Base-by-base conservation (phyloP, 257 asterid genomes). In the Scutellaria baicalensis region DNA sequence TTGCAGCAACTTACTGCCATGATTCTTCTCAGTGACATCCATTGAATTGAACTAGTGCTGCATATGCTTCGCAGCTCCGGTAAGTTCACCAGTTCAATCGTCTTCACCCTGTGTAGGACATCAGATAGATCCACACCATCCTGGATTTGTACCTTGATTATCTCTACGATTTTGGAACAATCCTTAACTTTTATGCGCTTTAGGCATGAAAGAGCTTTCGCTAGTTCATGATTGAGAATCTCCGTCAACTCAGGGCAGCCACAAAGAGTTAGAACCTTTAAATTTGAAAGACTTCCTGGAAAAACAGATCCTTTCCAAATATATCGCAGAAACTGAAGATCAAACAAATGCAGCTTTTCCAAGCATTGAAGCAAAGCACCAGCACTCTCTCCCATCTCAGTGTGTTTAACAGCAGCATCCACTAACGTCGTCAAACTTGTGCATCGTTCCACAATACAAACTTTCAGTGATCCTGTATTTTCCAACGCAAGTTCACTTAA, bases 51-150 rank as follows among this genome's bases (percentile, higher is more conserved):
- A 3, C 18, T 10, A 38, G 4, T 38, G 7, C 5, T 59, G 64
- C 73, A 58, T 36, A 74, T 58, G 56, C 64, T 39, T 39, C 27
- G n/a, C 16, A 66, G 39, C 49, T 31, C 2, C 17, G 73, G 64
- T 64, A 74, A 74, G 73, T 74, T 59, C 14, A 66, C 62, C 59
- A 54, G 5, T 38, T 73, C 68, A 11, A 66, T 9, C 3, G 57
- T 47, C 62, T 33, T 51, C 61, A 73, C 31, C 23, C 65, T 73
- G 8, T 21, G 42, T 7, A 73, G 55, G 18, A 65, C 45, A 58
- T 45, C 9, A 3, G 68, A 57, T 14, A 12, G 12, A 43, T 54
- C 40, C 1, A 44, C 43, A 4, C 8, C 20, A 20, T 72, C 39
- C 13, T n/a, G n/a, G 75, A 70, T 68, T 27, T 43, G 20, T 42